These are phyloP conservation scores for Ophiostoma sp. DNA, from an alignment of 2,329 filamentous ascomycete genomes.

Conservation along the genomic window DNA sequence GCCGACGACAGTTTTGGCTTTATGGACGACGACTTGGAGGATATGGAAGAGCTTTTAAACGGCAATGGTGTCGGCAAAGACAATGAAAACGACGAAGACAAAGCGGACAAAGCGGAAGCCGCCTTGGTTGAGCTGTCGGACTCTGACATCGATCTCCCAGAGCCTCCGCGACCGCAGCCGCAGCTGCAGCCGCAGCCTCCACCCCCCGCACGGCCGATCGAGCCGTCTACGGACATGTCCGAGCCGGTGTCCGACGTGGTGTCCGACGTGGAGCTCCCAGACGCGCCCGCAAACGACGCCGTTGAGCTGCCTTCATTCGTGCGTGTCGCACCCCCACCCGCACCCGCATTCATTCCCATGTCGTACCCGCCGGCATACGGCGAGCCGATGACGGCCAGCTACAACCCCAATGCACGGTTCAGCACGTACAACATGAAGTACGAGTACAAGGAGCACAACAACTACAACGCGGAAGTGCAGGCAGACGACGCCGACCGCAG, in stretches of 20 bases:
- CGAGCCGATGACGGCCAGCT: constrained; percentile 14
- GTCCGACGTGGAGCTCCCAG: background rate
- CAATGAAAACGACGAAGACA: background rate
- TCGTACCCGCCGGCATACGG: constrained; percentile 13
- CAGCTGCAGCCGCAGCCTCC: background rate
- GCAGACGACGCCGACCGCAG: background rate
- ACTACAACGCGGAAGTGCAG: background rate
- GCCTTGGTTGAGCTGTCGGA: constrained; percentile 1
- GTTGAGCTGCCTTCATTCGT: background rate
- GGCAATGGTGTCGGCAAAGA: background rate
- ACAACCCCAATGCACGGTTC: constrained; percentile 9
- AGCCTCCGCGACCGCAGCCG: background rate
- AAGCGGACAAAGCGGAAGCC: background rate
- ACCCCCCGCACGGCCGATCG: background rate
- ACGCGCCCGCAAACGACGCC: background rate
- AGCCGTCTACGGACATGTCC: constrained; percentile 9
- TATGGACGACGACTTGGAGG: background rate
- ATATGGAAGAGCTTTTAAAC: background rate
- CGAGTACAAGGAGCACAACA: constrained; percentile 13
- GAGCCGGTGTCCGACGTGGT: background rate
- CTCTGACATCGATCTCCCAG: background rate
- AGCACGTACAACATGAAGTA: constrained; percentile 13
- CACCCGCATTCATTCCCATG: background rate
- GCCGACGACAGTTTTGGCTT: constrained; percentile 1
- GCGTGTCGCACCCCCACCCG: background rate